A percentile compares a stretch with the other conserved stretches of the same genome.
phyloP scores from a whole-genome alignment of 2,329 filamentous ascomycete species.

The Sporothrix dimorphospora region DNA sequence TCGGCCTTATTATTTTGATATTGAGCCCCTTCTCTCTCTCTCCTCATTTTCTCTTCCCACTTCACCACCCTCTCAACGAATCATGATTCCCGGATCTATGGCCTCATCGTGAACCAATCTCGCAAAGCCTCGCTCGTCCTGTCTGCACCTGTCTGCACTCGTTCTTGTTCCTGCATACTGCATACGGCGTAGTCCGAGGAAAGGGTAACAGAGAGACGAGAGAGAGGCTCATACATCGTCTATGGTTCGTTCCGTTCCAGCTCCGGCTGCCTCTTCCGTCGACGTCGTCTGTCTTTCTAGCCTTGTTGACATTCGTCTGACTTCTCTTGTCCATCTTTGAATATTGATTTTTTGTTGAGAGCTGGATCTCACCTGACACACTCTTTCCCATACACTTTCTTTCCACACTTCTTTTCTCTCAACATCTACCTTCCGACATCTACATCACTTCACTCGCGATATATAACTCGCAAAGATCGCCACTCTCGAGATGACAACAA shows the following conservation, averaged over 20 bases:
- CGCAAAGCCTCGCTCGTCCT: no score
- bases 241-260: constrained; percentile 1
- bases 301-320: constrained; percentile 2
- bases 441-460: background rate
- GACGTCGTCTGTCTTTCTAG: background rate
- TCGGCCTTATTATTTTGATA: constrained; percentile 1
- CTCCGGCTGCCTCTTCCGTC: constrained; percentile 11
- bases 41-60: background rate
- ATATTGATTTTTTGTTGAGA: constrained; percentile 15
- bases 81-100: constrained; percentile 9
- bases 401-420: background rate
- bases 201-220: background rate
- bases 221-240: background rate
- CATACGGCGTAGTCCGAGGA: constrained; percentile 17
- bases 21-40: background rate
- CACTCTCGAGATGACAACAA: constrained; percentile 21
- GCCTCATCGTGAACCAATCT: constrained; percentile 8
- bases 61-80: constrained; percentile 5
- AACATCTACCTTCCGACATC: background rate
- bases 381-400: background rate
- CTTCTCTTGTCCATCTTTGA: background rate
- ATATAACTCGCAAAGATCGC: background rate
- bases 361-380: background rate
- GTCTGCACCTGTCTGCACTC: no score
- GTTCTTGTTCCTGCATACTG: constrained; percentile 25